Evolutionary conservation across 169 alveolate species (phyloP), one percentile per base, ranked within the genome.

Genomic region (Sarcocystis neurona): DNA sequence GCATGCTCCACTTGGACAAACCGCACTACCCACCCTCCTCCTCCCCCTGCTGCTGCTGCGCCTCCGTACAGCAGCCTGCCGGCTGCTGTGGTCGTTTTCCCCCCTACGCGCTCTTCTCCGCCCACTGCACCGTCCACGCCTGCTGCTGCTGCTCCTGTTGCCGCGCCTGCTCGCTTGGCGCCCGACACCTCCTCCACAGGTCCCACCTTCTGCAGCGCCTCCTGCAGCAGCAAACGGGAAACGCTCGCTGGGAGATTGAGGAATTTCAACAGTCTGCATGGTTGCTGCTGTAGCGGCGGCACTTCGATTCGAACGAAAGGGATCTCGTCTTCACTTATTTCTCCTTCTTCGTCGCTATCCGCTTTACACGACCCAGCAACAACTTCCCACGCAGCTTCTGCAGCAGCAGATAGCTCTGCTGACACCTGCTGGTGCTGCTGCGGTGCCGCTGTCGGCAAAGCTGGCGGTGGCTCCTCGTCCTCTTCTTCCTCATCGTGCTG

Each of bases 311-410:
- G 75, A 18, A 37, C 27, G 75, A 63, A 63, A 43, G 75, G 75
- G 75, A 63, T 41, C 32, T 63, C 75, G 75, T 63, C 75, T n/a
- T 63, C 75, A 15, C 75, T 63, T 4, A 63, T 63, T 41, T 63
- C 75, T 37, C 75, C 75, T n/a, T 63, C 75, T n/a, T 63, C 75
- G 75, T 63, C 75, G 12, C 75, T 63, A 43, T 63, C 75, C 27
- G 75, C 46, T 41, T n/a, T 41, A 18, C 75, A 63, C 44, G 32
- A n/a, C 10, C 6, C 32, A 20, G 75, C 75, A 15, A 63, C 32
- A 18, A 30, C 75, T 4, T 37, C 43, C 20, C 27, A 43, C 75
- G 75, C 75, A n/a, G n/a, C n/a, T n/a, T n/a, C n/a, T n/a, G n/a
- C n/a, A n/a, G n/a, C n/a, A n/a, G n/a, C n/a, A n/a, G n/a, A n/a